These are phyloP conservation scores for Colletotrichum coccodes DNA, from an alignment of 2,329 filamentous ascomycete genomes.

Conservation along the genomic window DNA sequence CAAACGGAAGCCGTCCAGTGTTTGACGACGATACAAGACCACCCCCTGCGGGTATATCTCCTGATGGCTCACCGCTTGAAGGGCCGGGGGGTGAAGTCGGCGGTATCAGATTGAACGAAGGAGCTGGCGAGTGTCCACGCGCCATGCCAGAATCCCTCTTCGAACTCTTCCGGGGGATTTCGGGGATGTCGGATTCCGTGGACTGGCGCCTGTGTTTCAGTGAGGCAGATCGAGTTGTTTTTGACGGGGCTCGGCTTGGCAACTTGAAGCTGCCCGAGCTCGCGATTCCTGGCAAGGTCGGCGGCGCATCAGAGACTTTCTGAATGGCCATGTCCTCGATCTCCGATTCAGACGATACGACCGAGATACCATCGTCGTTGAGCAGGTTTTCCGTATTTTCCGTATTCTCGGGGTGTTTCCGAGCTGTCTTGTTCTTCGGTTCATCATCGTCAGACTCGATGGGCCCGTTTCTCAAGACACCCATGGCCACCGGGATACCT, in stretches of 20 bases:
- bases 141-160: conserved; percentile 63
- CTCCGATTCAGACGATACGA: conserved; percentile 48
- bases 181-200: conserved; percentile 55
- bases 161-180: conserved; percentile 79
- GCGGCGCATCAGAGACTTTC: conserved; percentile 59
- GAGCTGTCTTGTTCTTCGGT: conserved; percentile 40
- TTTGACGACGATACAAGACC: conserved; percentile 14
- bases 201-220: conserved; percentile 44
- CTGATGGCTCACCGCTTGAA: conserved; percentile 25
- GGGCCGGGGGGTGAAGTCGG: conserved; percentile 25
- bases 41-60: background rate
- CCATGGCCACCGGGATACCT: conserved; percentile 73
- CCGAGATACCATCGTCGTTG: conserved; percentile 57
- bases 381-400: conserved; percentile 48
- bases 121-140: conserved; percentile 43
- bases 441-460: conserved; percentile 73
- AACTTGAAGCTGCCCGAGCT: conserved; percentile 69
- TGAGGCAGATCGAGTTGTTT: conserved; percentile 56
- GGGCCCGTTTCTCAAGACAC: conserved; percentile 66
- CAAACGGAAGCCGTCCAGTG: conserved; percentile 59
- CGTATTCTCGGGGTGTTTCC: conserved; percentile 35
- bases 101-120: conserved; percentile 47
- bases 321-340: conserved; percentile 53
- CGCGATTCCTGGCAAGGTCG: conserved; percentile 69
- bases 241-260: conserved; percentile 71